A percentile compares a stretch with the other conserved stretches of the same genome.
Evolutionary conservation across 164 flowering plant genomes (phyloP).

Genomic region (Platanus orientalis): DNA sequence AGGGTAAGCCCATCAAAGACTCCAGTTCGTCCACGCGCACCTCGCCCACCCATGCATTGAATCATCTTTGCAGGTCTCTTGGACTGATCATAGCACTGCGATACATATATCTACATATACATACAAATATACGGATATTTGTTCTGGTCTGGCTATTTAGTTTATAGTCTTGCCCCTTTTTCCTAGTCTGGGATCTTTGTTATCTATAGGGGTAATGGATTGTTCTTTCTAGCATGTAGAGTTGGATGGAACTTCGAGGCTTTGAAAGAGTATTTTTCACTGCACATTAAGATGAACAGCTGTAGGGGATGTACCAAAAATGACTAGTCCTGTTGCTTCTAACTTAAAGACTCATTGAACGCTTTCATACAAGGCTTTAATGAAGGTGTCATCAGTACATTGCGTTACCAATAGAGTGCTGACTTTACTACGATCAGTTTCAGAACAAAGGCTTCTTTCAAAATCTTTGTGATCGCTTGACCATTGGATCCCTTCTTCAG

Average conservation of each 20-base stretch:
- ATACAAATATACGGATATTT: constrained; percentile 16
- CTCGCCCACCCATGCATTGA: constrained; percentile 54
- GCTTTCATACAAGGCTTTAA: background rate
- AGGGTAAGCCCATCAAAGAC: constrained; percentile 92
- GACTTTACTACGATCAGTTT: no score
- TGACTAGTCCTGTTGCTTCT: background rate
- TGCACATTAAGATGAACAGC: constrained; percentile 2
- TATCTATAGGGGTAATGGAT: constrained; percentile 16
- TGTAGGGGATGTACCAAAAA: constrained; percentile 6
- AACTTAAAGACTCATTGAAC: constrained; percentile 1
- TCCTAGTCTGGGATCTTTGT: constrained; percentile 16
- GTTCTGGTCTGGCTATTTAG: constrained; percentile 19
- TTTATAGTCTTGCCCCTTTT: constrained; percentile 15
- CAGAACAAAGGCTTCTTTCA: no score
- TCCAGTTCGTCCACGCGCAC: constrained; percentile 70
- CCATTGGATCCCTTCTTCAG: no score
- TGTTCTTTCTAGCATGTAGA: constrained; percentile 31
- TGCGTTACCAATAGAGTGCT: no score
- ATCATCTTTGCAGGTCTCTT: constrained; percentile 4
- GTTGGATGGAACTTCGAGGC: constrained; percentile 51
- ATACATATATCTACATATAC: constrained; percentile 23
- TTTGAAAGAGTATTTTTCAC: constrained; percentile 20
- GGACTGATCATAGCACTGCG: constrained; percentile 16
- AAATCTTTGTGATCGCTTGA: no score
- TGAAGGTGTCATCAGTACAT: background rate